A percentile compares a stretch with the other conserved stretches of the same genome.
These are phyloP conservation scores for Geranium incanum DNA, from an alignment of 441 rosid species.

Conservation along the genomic window DNA sequence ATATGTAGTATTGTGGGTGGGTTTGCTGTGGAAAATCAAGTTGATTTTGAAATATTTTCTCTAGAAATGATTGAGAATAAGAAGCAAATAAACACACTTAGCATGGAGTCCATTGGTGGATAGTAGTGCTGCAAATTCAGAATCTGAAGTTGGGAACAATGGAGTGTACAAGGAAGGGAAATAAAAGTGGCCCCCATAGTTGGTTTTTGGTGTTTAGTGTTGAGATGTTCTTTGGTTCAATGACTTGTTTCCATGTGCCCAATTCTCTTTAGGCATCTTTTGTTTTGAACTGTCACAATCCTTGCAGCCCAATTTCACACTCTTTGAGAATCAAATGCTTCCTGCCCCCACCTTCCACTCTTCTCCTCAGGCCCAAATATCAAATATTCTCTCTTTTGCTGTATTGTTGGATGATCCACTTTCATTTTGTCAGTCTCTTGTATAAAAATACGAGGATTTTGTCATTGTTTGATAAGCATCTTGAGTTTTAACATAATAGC, in stretches of 20 bases:
- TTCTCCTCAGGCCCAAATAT: neutral
- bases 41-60: too few relatives aligned
- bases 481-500: too few relatives aligned
- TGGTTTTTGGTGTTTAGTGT: neutral
- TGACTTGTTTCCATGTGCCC: neutral
- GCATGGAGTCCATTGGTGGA: conserved; percentile 56
- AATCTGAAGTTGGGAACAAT: too few relatives aligned
- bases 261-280: neutral
- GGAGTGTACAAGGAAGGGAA: neutral
- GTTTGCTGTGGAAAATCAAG: too few relatives aligned
- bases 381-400: too few relatives aligned
- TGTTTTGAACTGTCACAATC: neutral
- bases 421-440: too few relatives aligned
- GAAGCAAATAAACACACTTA: conserved; percentile 32
- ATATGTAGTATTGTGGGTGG: too few relatives aligned
- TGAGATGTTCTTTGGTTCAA: neutral
- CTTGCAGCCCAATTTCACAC: neutral
- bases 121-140: neutral
- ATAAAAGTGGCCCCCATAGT: neutral
- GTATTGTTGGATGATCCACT: too few relatives aligned
- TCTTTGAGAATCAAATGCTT: neutral
- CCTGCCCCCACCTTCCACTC: conserved; percentile 4
- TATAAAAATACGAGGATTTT: too few relatives aligned
- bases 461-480: too few relatives aligned
- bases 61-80: neutral